phyloP scores from a whole-genome alignment of 306 rosid genomes.

The Lithocarpus polystachyus region DNA sequence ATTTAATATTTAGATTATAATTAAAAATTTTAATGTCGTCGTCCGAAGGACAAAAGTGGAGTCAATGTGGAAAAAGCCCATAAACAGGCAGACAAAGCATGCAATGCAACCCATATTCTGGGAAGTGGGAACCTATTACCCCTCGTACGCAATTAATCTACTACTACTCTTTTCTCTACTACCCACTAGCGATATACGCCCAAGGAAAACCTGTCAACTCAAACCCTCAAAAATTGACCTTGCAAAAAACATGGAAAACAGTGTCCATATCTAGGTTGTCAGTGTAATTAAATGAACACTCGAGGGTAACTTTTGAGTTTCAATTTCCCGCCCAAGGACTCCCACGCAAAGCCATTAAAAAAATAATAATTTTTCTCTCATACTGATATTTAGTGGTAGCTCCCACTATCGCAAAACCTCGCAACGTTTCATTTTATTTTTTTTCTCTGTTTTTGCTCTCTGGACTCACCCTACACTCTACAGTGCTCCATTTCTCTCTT shows the following conservation, averaged over 20 bases:
- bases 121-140: neutral
- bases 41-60: neutral
- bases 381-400: neutral
- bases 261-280: neutral
- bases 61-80: neutral
- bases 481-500: slow-evolving; percentile 6
- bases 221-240: neutral
- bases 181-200: neutral
- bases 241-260: neutral
- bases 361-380: neutral
- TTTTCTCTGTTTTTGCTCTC: neutral
- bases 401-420: neutral
- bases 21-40: too few relatives aligned
- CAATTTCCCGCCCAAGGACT: slow-evolving; percentile 61
- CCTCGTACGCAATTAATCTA: neutral
- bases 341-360: neutral
- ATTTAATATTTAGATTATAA: too few relatives aligned
- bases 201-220: neutral
- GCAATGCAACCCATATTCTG: neutral
- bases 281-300: slow-evolving; percentile 22
- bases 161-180: too few relatives aligned
- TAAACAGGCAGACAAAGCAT: neutral
- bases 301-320: neutral
- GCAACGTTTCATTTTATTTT: slow-evolving; percentile 20
- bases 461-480: neutral